These are phyloP conservation scores for Didymella segeticola DNA, from an alignment of 2,329 filamentous ascomycete species.

Conservation along the genomic window DNA sequence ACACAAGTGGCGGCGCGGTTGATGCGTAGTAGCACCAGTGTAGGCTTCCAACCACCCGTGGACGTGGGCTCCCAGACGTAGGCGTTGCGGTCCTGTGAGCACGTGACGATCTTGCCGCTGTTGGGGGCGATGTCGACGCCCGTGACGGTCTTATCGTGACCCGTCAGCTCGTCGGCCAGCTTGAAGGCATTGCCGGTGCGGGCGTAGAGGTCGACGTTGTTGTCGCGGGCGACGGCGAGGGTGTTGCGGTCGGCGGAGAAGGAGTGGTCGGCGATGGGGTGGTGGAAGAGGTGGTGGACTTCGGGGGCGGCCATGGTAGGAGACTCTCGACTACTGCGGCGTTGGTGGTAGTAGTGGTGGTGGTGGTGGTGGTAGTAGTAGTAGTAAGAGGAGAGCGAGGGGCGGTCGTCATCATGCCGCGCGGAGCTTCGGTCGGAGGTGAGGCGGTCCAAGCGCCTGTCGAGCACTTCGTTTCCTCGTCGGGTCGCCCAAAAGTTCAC, in stretches of 20 bases:
- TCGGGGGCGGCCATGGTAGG: constrained; percentile 85
- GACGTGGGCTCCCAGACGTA: constrained; percentile 97
- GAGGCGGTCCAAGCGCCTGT: too few relatives aligned
- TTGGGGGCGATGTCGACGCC: constrained; percentile 93
- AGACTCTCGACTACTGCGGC: constrained; percentile 87
- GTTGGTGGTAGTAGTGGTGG: not conserved
- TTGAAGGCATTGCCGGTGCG: constrained; percentile 76
- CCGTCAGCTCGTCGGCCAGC: constrained; percentile 90
- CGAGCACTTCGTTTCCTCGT: too few relatives aligned
- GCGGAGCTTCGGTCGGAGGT: not conserved
- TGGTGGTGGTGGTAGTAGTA: not conserved
- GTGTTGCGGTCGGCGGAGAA: constrained; percentile 92
- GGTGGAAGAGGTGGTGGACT: constrained; percentile 96
- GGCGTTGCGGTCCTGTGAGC: constrained; percentile 97
- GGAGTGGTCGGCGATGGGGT: constrained; percentile 95
- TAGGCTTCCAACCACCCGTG: constrained; percentile 95
- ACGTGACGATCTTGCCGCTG: constrained; percentile 93
- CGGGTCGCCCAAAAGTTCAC: constrained; percentile 44
- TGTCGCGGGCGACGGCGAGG: constrained; percentile 90
- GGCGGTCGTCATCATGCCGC: not conserved
- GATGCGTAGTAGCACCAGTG: constrained; percentile 93
- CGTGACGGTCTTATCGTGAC: constrained; percentile 96
- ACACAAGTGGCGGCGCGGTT: constrained; percentile 96
- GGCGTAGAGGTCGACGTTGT: constrained; percentile 85
- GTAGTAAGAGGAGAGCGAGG: not conserved